phyloP scores from a whole-genome alignment of 768 basidiomycete genomes.

The Leccinum incarnatum region DNA sequence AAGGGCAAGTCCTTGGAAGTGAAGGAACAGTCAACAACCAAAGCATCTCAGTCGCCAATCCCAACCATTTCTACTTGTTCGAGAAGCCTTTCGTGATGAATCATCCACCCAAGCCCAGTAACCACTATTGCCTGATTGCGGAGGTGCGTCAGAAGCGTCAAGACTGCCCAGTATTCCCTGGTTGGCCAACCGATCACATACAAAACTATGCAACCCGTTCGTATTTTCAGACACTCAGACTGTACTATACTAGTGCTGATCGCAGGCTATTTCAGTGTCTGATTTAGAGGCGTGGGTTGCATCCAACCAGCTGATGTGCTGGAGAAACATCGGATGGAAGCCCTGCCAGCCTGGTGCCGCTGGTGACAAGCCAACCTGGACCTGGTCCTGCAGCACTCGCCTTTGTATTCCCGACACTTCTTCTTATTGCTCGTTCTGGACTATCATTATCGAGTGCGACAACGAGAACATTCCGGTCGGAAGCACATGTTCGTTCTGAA shows the following conservation, averaged over 20 bases:
- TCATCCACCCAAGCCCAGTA: neutral
- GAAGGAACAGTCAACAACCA: neutral
- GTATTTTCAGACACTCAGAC: neutral
- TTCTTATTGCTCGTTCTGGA: constrained; percentile 5
- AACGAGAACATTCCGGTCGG: constrained; percentile 2
- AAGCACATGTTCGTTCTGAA: constrained; percentile 1
- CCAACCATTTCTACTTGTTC: constrained; percentile 6
- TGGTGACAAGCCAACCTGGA: neutral
- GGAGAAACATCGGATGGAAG: neutral
- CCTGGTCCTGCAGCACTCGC: constrained; percentile 4
- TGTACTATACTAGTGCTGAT: neutral
- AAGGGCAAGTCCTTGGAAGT: neutral
- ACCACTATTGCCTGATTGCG: constrained; percentile 6
- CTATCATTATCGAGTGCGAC: constrained; percentile 11
- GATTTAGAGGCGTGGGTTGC: neutral
- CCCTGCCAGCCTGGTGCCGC: neutral
- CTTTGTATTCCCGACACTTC: constrained; percentile 2
- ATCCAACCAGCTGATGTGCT: neutral
- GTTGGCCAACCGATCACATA: constrained; percentile 5
- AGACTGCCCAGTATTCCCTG: neutral
- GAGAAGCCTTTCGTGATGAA: constrained; percentile 1
- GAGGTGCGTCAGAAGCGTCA: constrained; percentile 13
- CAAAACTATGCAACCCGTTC: constrained; percentile 1
- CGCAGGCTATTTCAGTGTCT: neutral
- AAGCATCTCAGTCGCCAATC: neutral